Evolutionary conservation across 139 green algal species (phyloP).

Genomic region (Volvox africanus): DNA sequence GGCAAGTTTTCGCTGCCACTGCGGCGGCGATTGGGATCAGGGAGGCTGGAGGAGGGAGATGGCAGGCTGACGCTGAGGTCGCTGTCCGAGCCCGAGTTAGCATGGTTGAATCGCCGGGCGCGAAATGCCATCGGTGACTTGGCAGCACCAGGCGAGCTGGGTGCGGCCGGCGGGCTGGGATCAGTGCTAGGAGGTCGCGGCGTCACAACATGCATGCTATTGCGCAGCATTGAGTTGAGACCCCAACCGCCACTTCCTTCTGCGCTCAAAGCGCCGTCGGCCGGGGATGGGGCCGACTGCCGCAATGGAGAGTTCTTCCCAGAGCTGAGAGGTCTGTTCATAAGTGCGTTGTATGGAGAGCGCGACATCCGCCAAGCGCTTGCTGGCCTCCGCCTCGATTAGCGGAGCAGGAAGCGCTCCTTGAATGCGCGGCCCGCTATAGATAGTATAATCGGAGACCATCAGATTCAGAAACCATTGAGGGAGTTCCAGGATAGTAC

Average conservation of each 20-base stretch:
- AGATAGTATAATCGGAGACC: not conserved
- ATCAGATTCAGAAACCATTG: conserved; percentile 26
- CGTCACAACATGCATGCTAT: not conserved
- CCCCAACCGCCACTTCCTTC: not conserved
- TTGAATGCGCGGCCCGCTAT: not conserved
- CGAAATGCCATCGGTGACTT: conserved; percentile 47
- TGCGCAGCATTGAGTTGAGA: conserved; percentile 15
- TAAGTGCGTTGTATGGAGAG: conserved; percentile 1
- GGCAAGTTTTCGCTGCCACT: conserved; percentile 8
- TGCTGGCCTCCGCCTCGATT: not conserved
- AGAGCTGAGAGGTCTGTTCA: not conserved
- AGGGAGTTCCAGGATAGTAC: not conserved
- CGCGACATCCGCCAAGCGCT: not conserved
- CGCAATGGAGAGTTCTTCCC: conserved; percentile 4
- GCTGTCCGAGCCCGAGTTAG: not conserved
- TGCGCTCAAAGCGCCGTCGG: conserved; percentile 29
- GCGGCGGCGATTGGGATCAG: not conserved
- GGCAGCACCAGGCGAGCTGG: not conserved
- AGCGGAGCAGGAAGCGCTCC: not conserved
- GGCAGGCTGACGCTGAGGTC: not conserved
- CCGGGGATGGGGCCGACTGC: conserved; percentile 15
- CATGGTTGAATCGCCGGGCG: conserved; percentile 19
- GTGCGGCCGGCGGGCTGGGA: not conserved
- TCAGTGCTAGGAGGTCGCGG: conserved; percentile 22
- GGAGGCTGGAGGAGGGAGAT: not conserved